phyloP scores from a whole-genome alignment of 2,329 filamentous ascomycete species.

The Nothophoma quercina region DNA sequence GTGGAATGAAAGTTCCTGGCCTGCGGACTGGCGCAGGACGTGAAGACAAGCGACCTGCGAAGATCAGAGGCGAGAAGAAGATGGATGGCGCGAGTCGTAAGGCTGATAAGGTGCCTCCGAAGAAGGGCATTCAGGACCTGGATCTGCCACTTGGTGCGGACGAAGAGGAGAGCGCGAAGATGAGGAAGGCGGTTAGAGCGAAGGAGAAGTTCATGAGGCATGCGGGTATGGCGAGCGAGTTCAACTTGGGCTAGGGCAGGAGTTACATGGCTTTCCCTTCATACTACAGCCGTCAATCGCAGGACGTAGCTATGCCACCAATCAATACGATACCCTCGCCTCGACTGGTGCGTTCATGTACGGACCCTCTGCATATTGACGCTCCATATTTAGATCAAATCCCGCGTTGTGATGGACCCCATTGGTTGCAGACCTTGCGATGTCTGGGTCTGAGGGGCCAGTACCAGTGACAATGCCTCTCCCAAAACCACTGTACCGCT shows the following conservation, averaged over 20 bases:
- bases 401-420: background rate
- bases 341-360: no score
- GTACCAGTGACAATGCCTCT: background rate
- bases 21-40: conserved; percentile 56
- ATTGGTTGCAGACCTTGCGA: background rate
- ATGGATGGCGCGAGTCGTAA: conserved; percentile 50
- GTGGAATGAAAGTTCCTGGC: conserved; percentile 70
- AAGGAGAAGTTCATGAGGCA: conserved; percentile 56
- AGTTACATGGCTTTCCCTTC: no score
- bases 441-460: background rate
- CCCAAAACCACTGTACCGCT: background rate
- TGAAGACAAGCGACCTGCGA: conserved; percentile 35
- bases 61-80: conserved; percentile 53
- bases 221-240: conserved; percentile 68
- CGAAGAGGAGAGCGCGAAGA: conserved; percentile 67
- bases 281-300: no score
- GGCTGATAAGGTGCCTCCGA: conserved; percentile 31
- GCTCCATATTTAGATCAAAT: background rate
- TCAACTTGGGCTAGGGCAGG: conserved; percentile 73
- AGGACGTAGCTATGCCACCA: no score
- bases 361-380: background rate
- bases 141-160: conserved; percentile 53
- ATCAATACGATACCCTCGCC: no score
- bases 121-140: conserved; percentile 33
- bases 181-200: conserved; percentile 64